Evolutionary conservation across 2,329 filamentous ascomycete species (phyloP).

Genomic region (Nemania bipapillata): DNA sequence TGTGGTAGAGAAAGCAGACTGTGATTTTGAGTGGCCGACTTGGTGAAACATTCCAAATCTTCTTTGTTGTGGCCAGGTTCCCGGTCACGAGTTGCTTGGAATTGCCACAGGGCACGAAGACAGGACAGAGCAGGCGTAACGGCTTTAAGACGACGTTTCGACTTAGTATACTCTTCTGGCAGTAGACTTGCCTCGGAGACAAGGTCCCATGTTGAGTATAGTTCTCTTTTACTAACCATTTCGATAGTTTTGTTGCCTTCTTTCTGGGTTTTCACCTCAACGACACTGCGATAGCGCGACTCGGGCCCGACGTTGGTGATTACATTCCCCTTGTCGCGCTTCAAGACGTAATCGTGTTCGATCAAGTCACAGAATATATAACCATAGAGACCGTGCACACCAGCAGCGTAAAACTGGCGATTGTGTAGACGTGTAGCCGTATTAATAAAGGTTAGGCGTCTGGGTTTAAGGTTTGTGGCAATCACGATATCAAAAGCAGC

Average conservation of each 20-base stretch:
- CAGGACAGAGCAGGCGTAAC: conserved; percentile 89
- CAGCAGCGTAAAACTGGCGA: conserved; percentile 88
- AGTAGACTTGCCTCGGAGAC: conserved; percentile 80
- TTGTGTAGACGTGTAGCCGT: conserved; percentile 81
- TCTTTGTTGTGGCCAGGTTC: conserved; percentile 66
- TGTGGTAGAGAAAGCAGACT: conserved; percentile 75
- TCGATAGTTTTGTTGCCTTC: conserved; percentile 79
- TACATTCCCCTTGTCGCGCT: conserved; percentile 83
- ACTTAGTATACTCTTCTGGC: conserved; percentile 73
- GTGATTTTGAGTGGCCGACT: conserved; percentile 80
- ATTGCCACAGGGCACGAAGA: conserved; percentile 90
- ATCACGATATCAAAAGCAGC: conserved; percentile 84
- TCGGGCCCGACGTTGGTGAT: conserved; percentile 71
- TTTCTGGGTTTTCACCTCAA: conserved; percentile 75
- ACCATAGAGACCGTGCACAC: conserved; percentile 88
- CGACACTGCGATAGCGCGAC: conserved; percentile 79
- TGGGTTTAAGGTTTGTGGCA: conserved; percentile 84
- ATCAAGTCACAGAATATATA: conserved; percentile 96
- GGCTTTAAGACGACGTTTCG: conserved; percentile 73
- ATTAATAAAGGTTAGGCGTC: conserved; percentile 81
- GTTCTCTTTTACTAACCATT: conserved; percentile 88
- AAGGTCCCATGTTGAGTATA: conserved; percentile 88
- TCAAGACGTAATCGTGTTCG: conserved; percentile 87
- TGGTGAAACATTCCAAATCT: conserved; percentile 81
- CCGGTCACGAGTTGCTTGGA: conserved; percentile 69